Evolutionary conservation across 306 rosid species (phyloP).

Genomic region (Citrullus colocynthis): DNA sequence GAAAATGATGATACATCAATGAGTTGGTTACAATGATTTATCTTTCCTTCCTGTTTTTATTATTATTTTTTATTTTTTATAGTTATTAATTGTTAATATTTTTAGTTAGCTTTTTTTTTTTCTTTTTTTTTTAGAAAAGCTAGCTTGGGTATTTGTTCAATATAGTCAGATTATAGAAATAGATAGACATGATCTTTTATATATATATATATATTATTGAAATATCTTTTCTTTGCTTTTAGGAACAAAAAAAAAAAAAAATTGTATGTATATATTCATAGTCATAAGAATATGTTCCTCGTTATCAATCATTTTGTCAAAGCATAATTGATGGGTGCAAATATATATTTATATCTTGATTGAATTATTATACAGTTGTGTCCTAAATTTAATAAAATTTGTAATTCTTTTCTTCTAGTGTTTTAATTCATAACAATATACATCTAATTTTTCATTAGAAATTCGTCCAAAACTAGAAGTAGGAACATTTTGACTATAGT

Average conservation of each 20-base stretch:
- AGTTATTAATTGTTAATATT: too few species aligned
- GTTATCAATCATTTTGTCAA: conserved; percentile 6
- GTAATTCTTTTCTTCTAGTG: too few species aligned
- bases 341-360: neutral
- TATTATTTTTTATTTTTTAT: neutral
- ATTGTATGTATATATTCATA: neutral
- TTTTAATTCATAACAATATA: too few species aligned
- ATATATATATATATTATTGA: neutral
- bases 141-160: too few species aligned
- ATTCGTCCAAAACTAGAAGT: too few species aligned
- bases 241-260: neutral
- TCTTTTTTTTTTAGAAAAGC: too few species aligned
- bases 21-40: neutral
- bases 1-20: neutral
- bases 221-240: neutral
- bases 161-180: too few species aligned
- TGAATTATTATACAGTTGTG: neutral
- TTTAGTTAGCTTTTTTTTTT: too few species aligned
- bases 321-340: neutral
- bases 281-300: neutral
- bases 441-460: too few species aligned
- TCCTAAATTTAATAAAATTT: neutral
- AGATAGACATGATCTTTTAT: too few species aligned
- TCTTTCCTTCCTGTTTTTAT: too few species aligned
- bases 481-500: too few species aligned